phyloP scores from a whole-genome alignment of 2,329 filamentous ascomycete species.

The Phialophora macrospora region DNA sequence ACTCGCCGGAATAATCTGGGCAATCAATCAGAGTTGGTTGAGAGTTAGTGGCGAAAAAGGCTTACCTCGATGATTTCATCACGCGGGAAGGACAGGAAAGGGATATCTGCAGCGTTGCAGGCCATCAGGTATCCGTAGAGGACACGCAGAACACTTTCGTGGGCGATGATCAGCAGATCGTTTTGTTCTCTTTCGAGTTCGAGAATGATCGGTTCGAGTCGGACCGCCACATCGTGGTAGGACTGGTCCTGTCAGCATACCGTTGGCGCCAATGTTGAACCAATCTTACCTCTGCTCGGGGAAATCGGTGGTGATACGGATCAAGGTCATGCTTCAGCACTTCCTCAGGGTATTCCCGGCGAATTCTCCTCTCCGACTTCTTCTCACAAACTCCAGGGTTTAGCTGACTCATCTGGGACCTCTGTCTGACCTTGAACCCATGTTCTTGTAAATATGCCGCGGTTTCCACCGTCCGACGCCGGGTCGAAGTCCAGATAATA shows the following conservation, averaged over 20 bases:
- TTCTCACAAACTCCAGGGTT: slow-evolving; percentile 97
- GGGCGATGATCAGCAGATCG: slow-evolving; percentile 96
- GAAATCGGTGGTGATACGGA: slow-evolving; percentile 96
- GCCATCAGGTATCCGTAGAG: slow-evolving; percentile 99
- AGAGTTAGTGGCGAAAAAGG: neutral
- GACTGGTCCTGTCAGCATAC: slow-evolving; percentile 62
- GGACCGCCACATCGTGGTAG: slow-evolving; percentile 97
- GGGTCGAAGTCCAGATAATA: slow-evolving; percentile 92
- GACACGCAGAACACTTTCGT: slow-evolving; percentile 95
- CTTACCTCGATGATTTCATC: slow-evolving; percentile 91
- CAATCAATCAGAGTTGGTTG: slow-evolving; percentile 10
- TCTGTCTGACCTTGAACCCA: slow-evolving; percentile 85
- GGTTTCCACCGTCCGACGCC: slow-evolving; percentile 88
- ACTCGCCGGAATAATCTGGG: slow-evolving; percentile 85
- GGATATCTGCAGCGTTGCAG: slow-evolving; percentile 93
- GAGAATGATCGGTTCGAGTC: slow-evolving; percentile 94
- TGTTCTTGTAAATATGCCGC: slow-evolving; percentile 76
- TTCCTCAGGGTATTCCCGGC: slow-evolving; percentile 83
- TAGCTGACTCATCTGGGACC: slow-evolving; percentile 95
- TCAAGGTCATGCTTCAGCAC: slow-evolving; percentile 90
- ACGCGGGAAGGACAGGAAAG: slow-evolving; percentile 87
- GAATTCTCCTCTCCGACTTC: slow-evolving; percentile 81
- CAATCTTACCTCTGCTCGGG: slow-evolving; percentile 76
- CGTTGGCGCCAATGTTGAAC: neutral
- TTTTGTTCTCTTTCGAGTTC: slow-evolving; percentile 96